A percentile compares a stretch with the other conserved stretches of the same genome.
These are phyloP conservation scores for Canavalia ensiformis DNA, from an alignment of 306 rosid genomes.

Conservation along the genomic window DNA sequence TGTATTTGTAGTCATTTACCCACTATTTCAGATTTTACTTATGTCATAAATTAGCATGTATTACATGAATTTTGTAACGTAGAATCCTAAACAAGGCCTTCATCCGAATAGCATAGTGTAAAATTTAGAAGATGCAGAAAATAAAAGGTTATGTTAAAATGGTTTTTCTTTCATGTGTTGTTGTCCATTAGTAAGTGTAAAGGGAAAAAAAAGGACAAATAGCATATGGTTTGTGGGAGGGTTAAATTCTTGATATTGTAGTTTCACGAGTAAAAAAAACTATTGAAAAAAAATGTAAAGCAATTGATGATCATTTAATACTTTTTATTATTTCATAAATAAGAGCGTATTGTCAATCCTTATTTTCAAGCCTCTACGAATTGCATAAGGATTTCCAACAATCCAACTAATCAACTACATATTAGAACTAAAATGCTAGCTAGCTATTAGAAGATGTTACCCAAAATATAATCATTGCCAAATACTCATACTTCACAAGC, in stretches of 20 bases:
- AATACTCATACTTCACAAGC: conserved; percentile 4
- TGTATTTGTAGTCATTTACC: neutral
- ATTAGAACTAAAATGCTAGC: conserved; percentile 37
- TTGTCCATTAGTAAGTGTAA: neutral
- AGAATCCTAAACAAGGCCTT: neutral
- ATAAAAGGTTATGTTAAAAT: neutral
- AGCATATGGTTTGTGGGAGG: neutral
- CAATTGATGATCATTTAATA: conserved; percentile 14
- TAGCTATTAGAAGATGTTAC: conserved; percentile 28
- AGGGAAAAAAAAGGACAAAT: neutral
- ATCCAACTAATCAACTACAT: conserved; percentile 39
- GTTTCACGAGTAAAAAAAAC: neutral
- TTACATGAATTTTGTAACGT: neutral
- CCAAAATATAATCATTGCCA: conserved; percentile 14
- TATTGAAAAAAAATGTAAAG: neutral
- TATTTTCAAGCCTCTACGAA: conserved; percentile 13
- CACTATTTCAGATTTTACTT: neutral
- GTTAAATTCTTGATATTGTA: neutral
- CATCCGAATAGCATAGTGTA: neutral
- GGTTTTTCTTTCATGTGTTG: neutral
- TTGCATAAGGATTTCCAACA: conserved; percentile 36
- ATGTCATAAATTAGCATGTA: neutral
- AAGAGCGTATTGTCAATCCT: conserved; percentile 36
- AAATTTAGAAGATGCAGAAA: neutral
- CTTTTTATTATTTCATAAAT: conserved; percentile 16